Evolutionary conservation across 2,329 filamentous ascomycete genomes (phyloP).

Genomic region (Scedosporium dehoogii): DNA sequence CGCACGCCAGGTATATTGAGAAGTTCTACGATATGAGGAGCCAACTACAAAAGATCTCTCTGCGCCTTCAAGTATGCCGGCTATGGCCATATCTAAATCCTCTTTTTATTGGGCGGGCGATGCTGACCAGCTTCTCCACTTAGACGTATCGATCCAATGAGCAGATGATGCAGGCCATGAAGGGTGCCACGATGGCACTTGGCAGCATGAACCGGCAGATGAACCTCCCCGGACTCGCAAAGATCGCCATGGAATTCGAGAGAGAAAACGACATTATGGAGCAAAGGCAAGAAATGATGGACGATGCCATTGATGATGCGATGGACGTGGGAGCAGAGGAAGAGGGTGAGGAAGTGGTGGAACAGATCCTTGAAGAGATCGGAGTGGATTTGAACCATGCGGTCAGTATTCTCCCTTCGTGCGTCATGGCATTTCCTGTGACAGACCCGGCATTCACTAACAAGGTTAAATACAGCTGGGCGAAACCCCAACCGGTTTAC

Average conservation of each 20-base stretch:
- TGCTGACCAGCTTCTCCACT: neutral
- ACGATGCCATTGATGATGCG: conserved; percentile 94
- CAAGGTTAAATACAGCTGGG: conserved; percentile 57
- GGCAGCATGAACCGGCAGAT: conserved; percentile 97
- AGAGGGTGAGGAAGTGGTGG: conserved; percentile 93
- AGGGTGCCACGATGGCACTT: conserved; percentile 84
- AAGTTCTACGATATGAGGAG: conserved; percentile 99
- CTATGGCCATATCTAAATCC: too few species aligned
- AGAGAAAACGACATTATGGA: conserved; percentile 99
- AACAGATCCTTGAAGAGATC: conserved; percentile 93
- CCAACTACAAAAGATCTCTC: conserved; percentile 88
- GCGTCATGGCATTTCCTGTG: neutral
- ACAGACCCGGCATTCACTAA: neutral
- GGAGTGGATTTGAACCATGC: conserved; percentile 85
- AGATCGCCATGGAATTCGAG: conserved; percentile 98
- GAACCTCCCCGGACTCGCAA: conserved; percentile 90
- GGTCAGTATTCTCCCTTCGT: conserved; percentile 43
- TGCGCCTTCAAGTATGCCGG: conserved; percentile 72
- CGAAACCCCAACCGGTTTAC: conserved; percentile 78
- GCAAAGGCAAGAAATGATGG: conserved; percentile 98
- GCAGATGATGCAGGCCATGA: conserved; percentile 99
- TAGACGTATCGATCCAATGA: conserved; percentile 97
- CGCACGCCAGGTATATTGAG: conserved; percentile 64
- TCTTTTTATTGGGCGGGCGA: neutral
- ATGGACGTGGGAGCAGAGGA: conserved; percentile 86